Base-by-base conservation (phyloP, 2,329 filamentous ascomycete species). In the Biscogniauxia mediterranea region DNA sequence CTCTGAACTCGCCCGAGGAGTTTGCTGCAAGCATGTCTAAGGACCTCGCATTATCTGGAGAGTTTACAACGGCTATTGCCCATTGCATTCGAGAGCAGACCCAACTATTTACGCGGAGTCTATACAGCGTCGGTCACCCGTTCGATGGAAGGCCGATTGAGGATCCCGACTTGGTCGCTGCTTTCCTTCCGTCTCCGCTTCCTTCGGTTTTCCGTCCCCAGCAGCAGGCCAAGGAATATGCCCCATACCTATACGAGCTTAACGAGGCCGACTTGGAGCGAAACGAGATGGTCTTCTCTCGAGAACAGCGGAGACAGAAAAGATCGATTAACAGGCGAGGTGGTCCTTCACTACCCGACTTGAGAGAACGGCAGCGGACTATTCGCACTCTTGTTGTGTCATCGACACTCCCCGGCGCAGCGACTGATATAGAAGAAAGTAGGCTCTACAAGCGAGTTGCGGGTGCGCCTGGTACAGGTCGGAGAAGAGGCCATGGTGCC, bases 31-130 rank as follows among this genome's bases (percentile, higher is more conserved):
- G 89, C 73, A 96, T 98, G 92, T 88, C 93, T 0, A 86, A 88
- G 61, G 95, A 99, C 71, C 83, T 99, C 25, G 93, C 93, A 4
- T 83, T 99, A 19, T 92, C 92, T 0, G 95, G 95, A 65, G 95
- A 99, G 75, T 99, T 99, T 71, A 93, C 92, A 2, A 99, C 95
- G 0, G 94, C 95, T 7, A 98, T 99, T 74, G 95, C 95, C 13
- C 95, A 99, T 78, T 97, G 92, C 63, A 99, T 99, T 71, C 90
- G 95, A 64, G 95, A 99, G 76, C 95, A 99, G 77, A 88, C 89
- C 50, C 95, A 99, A 74, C 85, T 98, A 28, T 99, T 97, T 75
- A 96, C 93, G 5, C 90, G 92, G 74, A 96, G 93, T 71, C 80
- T 99, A 62, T 98, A 97, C 77, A 92, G 95, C 70, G 87, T 96